Evolutionary conservation across 2,329 filamentous ascomycete species (phyloP).

Genomic region (Aspergillus awamori): DNA sequence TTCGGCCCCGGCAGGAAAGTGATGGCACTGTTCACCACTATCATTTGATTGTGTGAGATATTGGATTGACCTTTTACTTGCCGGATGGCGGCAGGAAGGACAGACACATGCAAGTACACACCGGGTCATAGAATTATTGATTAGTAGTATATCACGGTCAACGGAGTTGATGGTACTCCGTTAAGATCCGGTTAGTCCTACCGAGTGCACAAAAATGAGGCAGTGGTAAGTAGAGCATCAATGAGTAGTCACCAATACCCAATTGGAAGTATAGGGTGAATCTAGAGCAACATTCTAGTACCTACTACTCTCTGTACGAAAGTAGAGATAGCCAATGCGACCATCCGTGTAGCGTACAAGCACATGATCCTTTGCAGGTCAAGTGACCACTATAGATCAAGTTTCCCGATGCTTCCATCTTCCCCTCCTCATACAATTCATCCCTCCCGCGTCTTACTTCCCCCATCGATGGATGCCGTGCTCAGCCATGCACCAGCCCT

Average conservation of each 20-base stretch:
- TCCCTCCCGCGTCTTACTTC: neutral
- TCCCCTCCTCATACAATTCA: neutral
- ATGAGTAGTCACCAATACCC: no score
- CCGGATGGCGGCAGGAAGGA: neutral
- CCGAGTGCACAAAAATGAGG: neutral
- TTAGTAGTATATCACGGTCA: neutral
- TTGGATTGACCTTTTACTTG: neutral
- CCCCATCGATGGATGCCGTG: neutral
- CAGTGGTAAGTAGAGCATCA: no score
- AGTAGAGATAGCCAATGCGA: neutral
- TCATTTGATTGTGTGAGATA: no score
- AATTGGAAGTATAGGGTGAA: no score
- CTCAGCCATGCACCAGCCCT: neutral
- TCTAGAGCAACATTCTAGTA: no score
- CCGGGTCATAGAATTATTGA: neutral
- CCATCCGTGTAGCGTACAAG: neutral
- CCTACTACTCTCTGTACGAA: no score
- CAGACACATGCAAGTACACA: neutral
- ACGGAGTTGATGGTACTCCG: neutral
- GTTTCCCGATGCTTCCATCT: neutral
- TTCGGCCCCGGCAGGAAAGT: no score
- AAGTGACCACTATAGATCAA: neutral
- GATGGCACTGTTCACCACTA: no score
- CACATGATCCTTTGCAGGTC: conserved; percentile 3
- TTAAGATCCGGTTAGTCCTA: neutral